phyloP scores from a whole-genome alignment of 306 rosid species.

The Vigna reflexopilosa region DNA sequence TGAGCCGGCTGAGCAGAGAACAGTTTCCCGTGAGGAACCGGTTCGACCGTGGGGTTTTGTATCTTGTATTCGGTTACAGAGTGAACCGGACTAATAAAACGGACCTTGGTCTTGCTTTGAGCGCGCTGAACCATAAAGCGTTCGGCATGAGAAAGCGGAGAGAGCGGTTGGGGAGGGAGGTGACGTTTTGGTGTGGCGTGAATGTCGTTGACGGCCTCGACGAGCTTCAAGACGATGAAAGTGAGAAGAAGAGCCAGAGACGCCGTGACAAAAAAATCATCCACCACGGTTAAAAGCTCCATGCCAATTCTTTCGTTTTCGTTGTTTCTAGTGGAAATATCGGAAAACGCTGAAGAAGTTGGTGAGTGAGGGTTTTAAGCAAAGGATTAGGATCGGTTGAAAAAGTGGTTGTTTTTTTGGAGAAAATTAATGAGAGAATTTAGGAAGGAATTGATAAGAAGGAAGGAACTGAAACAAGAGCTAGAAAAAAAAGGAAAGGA shows the following conservation, averaged over 20 bases:
- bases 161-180: conserved; percentile 26
- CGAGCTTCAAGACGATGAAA: conserved; percentile 62
- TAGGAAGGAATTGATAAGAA: conserved; percentile 19
- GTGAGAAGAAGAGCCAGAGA: conserved; percentile 63
- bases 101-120: conserved; percentile 46
- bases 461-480: conserved; percentile 21
- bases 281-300: conserved; percentile 56
- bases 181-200: conserved; percentile 6
- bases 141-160: not conserved
- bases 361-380: not conserved
- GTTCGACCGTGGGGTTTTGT: conserved; percentile 3
- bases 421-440: conserved; percentile 24
- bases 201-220: conserved; percentile 42
- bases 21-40: not conserved
- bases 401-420: not conserved
- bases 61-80: not conserved
- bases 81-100: conserved; percentile 13
- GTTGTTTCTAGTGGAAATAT: not conserved
- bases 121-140: conserved; percentile 2
- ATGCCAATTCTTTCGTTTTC: conserved; percentile 21
- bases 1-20: not conserved
- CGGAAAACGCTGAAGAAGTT: not conserved
- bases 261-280: conserved; percentile 59
- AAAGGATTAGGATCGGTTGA: not conserved
- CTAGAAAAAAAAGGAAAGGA: conserved; percentile 43